Percentiles rank a stretch among this genome's conserved stretches.
Evolutionary conservation across 805 yeast species (phyloP).

Genomic region (Hanseniaspora meyeri): DNA sequence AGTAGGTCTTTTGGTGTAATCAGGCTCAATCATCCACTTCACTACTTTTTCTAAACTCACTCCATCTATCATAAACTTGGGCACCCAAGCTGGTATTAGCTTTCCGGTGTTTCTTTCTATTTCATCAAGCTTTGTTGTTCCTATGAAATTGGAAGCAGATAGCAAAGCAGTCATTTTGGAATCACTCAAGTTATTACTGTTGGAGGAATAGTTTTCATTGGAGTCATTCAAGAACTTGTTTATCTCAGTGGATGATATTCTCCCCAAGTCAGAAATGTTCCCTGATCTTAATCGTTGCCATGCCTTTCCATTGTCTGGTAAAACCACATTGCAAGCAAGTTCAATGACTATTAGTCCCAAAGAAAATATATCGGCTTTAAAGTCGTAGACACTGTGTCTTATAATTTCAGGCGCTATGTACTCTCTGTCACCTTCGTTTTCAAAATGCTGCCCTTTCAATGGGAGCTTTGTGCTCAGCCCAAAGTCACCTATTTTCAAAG

Average conservation of each 20-base stretch:
- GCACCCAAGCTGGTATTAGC: slow-evolving; percentile 72
- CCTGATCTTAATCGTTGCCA: slow-evolving; percentile 96
- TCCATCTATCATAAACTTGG: slow-evolving; percentile 65
- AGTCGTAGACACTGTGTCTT: slow-evolving; percentile 67
- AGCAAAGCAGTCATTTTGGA: slow-evolving; percentile 18
- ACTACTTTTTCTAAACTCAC: slow-evolving; percentile 68
- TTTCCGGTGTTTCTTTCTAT: slow-evolving; percentile 15
- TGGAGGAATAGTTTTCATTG: not conserved
- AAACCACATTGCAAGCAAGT: slow-evolving; percentile 84
- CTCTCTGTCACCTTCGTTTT: slow-evolving; percentile 93
- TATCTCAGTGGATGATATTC: slow-evolving; percentile 63
- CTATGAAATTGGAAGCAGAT: slow-evolving; percentile 25
- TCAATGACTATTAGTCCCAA: slow-evolving; percentile 87
- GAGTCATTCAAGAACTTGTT: slow-evolving; percentile 3
- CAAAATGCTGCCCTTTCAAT: slow-evolving; percentile 47
- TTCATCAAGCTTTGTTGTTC: slow-evolving; percentile 14
- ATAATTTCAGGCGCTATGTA: slow-evolving; percentile 96
- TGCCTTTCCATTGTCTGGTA: slow-evolving; percentile 91
- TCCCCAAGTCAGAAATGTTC: slow-evolving; percentile 89
- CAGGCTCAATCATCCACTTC: slow-evolving; percentile 79
- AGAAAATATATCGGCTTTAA: slow-evolving; percentile 91
- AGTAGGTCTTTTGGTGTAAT: slow-evolving; percentile 68
- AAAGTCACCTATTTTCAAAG: slow-evolving; percentile 88
- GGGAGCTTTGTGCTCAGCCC: slow-evolving; percentile 86
- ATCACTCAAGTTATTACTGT: slow-evolving; percentile 20